Base-by-base conservation (phyloP, 2,329 filamentous ascomycete species). In the Niveomyces coronatus region DNA sequence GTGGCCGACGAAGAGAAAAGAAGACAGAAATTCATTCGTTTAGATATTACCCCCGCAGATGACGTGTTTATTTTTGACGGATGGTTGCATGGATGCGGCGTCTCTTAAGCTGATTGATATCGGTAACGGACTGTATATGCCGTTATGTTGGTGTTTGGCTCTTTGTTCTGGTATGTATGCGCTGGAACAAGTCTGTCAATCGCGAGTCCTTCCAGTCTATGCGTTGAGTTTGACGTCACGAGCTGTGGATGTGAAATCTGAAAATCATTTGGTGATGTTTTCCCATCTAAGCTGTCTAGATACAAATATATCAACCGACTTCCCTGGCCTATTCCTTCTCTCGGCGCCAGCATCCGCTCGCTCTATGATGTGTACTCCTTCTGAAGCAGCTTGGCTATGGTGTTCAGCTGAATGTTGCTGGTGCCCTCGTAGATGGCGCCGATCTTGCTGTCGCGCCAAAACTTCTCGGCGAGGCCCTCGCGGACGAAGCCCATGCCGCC, bases 401-500 rank as follows among this genome's bases (percentile, higher is more conserved):
- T 79, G 58, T 77, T 78, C 36, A 79, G 60, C 23, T 20, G n/a
- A 36, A 82, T 82, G 56, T 82, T 82, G 63, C 81, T 86, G 39
- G 84, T 88, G 22, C 91, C 91, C 68, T 95, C 89, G 58, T 95
- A 95, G 50, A 95, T 96, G 47, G 87, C 87, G 9, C 91, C 91
- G 54, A 98, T 98, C 80, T 96, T 98, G 71, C 84, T 91, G 60
- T 98, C 91, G 32, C 91, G 74, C 73, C 82, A 98, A 68, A 82
- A 95, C 76, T 98, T 98, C 76, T 98, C 91, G 1, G 91, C 91
- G 42, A 94, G 78, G 0, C 91, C 91, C 61, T 98, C 91, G 31
- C 91, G 71, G 13, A 98, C 91, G 53, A 98, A 98, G 31, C 91
- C 91, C 91, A 98, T 96, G 44, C 91, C 91, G 33, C 91, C 91